Percentiles rank a stretch among this genome's conserved stretches.
Evolutionary conservation across 495 filamentous ascomycete genomes (phyloP).

Genomic region (Podospora australis): DNA sequence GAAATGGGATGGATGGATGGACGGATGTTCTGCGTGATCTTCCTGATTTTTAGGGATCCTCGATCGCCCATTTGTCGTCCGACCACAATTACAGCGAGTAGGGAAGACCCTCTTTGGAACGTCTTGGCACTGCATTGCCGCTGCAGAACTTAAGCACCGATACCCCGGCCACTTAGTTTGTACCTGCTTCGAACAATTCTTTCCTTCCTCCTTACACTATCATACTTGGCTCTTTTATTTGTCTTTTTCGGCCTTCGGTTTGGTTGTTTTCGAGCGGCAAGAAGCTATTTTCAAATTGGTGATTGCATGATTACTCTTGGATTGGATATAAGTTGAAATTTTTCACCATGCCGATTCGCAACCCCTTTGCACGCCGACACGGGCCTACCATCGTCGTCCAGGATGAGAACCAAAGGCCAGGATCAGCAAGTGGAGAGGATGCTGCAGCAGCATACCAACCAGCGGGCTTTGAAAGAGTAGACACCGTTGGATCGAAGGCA

Average conservation of each 20-base stretch:
- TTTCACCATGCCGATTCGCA: conserved; percentile 66
- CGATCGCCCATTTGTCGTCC: not conserved
- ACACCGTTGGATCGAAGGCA: conserved; percentile 48
- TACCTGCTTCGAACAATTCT: not conserved
- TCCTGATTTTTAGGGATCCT: not conserved
- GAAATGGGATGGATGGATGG: not conserved
- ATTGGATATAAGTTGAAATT: no score
- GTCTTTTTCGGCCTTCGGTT: not conserved
- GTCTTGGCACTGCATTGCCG: not conserved
- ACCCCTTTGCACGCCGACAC: conserved; percentile 59
- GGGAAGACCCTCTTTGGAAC: not conserved
- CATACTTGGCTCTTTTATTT: not conserved
- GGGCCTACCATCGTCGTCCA: conserved; percentile 35
- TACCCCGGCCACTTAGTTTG: not conserved
- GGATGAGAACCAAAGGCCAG: conserved; percentile 51
- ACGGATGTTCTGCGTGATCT: not conserved
- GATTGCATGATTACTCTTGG: no score
- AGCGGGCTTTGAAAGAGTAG: conserved; percentile 47
- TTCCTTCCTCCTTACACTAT: not conserved
- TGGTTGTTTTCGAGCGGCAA: not conserved
- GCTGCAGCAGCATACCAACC: conserved; percentile 19
- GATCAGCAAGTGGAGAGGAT: conserved; percentile 19
- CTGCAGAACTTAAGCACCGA: not conserved
- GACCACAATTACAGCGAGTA: not conserved
- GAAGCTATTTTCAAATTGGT: not conserved